Conservation (phyloP, 306 rosid genomes). For the Bauhinia variegata region DNA sequence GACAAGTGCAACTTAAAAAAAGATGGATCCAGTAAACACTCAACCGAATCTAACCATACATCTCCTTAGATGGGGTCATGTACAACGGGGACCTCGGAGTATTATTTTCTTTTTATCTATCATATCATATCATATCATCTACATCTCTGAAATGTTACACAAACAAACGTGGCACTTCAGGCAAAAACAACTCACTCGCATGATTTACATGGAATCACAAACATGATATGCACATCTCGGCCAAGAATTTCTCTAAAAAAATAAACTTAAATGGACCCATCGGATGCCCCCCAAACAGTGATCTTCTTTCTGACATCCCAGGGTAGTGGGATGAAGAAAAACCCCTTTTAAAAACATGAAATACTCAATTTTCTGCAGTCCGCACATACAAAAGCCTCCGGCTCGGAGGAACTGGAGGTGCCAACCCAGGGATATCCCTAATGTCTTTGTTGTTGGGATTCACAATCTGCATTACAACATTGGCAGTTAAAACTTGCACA, state of each 20-base stretch:
- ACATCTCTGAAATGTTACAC: conserved; percentile 38
- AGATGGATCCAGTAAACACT: conserved; percentile 15
- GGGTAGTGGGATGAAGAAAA: conserved; percentile 39
- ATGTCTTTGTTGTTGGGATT: conserved; percentile 81
- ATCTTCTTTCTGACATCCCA: conserved; percentile 40
- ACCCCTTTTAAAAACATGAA: conserved; percentile 29
- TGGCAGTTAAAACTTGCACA: not conserved
- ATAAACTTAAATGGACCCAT: conserved; percentile 35
- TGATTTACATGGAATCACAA: conserved; percentile 67
- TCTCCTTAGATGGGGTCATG: conserved; percentile 42
- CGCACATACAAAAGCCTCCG: conserved; percentile 85
- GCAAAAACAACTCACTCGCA: conserved; percentile 46
- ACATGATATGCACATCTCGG: conserved; percentile 63
- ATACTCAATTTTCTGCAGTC: conserved; percentile 48
- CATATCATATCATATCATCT: no score
- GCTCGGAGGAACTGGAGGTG: conserved; percentile 77
- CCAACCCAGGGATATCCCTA: conserved; percentile 90
- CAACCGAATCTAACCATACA: conserved; percentile 24
- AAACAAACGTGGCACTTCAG: conserved; percentile 49
- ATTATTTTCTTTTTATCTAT: conserved; percentile 36
- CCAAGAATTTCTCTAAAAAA: conserved; percentile 48
- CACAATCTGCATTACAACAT: conserved; percentile 67
- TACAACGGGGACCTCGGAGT: conserved; percentile 23
- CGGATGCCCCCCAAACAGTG: conserved; percentile 41
- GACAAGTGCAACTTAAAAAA: conserved; percentile 8